Evolutionary conservation across 805 yeast species (phyloP).

Genomic region (Suhomyces sp.): DNA sequence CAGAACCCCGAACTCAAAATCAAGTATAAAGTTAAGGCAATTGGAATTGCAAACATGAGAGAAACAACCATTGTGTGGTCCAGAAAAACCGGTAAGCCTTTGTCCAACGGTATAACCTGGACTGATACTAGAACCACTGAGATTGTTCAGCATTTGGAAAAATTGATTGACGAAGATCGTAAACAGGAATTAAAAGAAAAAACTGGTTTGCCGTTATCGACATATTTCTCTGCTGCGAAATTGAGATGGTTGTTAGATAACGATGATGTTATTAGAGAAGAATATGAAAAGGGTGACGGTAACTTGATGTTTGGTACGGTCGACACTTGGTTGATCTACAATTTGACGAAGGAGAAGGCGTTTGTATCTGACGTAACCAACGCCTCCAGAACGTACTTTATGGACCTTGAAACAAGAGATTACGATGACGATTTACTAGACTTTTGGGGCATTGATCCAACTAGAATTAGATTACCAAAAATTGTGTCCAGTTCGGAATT

Average conservation of each 20-base stretch:
- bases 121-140: conserved; percentile 85
- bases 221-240: conserved; percentile 89
- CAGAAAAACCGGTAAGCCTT: conserved; percentile 73
- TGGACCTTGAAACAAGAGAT: conserved; percentile 72
- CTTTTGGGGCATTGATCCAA: conserved; percentile 76
- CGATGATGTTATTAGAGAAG: conserved; percentile 59
- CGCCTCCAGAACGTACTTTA: conserved; percentile 87
- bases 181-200: conserved; percentile 57
- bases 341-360: conserved; percentile 65
- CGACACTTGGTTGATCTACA: conserved; percentile 90
- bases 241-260: conserved; percentile 87
- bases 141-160: conserved; percentile 61
- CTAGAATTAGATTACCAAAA: conserved; percentile 65
- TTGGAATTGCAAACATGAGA: conserved; percentile 94
- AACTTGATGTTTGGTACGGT: conserved; percentile 88
- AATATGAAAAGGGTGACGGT: conserved; percentile 68
- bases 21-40: conserved; percentile 62
- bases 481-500: conserved; percentile 75
- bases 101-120: conserved; percentile 92
- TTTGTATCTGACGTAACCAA: conserved; percentile 86
- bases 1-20: conserved; percentile 46
- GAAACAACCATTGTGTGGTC: conserved; percentile 93
- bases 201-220: conserved; percentile 85
- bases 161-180: conserved; percentile 50
- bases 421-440: conserved; percentile 74